phyloP scores from a whole-genome alignment of 805 yeast genomes.

The Kurtzmaniella cleridarum region DNA sequence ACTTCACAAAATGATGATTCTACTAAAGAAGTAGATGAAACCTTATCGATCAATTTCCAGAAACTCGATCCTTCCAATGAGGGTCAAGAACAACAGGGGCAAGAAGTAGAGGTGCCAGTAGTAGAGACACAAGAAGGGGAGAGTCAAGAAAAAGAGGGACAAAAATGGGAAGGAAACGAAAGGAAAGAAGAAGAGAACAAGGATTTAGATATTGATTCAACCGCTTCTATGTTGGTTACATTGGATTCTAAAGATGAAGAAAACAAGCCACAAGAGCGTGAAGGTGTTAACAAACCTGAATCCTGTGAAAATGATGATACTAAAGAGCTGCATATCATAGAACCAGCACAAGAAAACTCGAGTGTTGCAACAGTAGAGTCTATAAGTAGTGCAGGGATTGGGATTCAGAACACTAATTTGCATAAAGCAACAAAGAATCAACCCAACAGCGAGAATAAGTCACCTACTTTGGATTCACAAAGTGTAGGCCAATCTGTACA shows the following conservation, averaged over 20 bases:
- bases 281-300: no score
- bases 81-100: constrained; percentile 11
- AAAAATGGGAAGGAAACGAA: no score
- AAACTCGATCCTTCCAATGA: constrained; percentile 3
- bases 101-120: constrained; percentile 5
- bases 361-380: not conserved
- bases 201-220: no score
- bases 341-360: not conserved
- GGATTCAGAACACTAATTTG: not conserved
- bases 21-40: constrained; percentile 1
- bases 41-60: constrained; percentile 1
- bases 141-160: no score
- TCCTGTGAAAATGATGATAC: no score
- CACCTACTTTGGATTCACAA: not conserved
- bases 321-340: no score
- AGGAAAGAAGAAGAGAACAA: no score
- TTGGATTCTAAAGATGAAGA: no score
- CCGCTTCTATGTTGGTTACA: no score
- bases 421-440: not conserved
- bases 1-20: not conserved
- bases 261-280: no score
- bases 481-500: not conserved
- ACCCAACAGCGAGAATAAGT: not conserved
- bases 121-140: constrained; percentile 5
- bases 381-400: not conserved